phyloP scores from a whole-genome alignment of 306 rosid genomes.

The Senna siamea region DNA sequence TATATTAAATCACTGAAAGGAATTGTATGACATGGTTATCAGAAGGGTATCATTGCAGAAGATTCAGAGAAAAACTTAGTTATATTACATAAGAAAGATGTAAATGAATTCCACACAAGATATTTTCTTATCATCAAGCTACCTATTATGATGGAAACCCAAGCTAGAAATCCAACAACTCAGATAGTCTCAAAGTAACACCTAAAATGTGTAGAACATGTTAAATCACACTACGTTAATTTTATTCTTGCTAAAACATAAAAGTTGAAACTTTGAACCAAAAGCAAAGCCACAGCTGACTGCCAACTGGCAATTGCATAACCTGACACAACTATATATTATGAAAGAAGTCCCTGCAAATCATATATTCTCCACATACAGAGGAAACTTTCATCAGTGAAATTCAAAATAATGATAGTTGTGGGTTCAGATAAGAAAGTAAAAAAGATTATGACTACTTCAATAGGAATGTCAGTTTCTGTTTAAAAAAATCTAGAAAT shows the following conservation, averaged over 20 bases:
- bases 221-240: background rate
- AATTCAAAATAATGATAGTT: background rate
- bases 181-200: background rate
- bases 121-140: background rate
- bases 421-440: background rate
- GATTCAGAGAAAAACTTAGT: background rate
- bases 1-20: constrained; percentile 81
- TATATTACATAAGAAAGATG: background rate
- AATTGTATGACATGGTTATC: constrained; percentile 43
- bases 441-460: background rate
- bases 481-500: background rate
- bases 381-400: background rate
- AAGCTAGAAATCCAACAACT: constrained; percentile 13
- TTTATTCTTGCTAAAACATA: background rate
- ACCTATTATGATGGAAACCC: background rate
- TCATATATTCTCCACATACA: background rate
- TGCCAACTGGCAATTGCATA: background rate
- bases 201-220: background rate
- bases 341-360: background rate
- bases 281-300: background rate
- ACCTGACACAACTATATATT: background rate
- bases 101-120: background rate
- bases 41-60: constrained; percentile 27
- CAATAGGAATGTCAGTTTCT: background rate
- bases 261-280: constrained; percentile 1